Base-by-base conservation (phyloP, 768 basidiomycete species). In the Hypsizygus marmoreus region DNA sequence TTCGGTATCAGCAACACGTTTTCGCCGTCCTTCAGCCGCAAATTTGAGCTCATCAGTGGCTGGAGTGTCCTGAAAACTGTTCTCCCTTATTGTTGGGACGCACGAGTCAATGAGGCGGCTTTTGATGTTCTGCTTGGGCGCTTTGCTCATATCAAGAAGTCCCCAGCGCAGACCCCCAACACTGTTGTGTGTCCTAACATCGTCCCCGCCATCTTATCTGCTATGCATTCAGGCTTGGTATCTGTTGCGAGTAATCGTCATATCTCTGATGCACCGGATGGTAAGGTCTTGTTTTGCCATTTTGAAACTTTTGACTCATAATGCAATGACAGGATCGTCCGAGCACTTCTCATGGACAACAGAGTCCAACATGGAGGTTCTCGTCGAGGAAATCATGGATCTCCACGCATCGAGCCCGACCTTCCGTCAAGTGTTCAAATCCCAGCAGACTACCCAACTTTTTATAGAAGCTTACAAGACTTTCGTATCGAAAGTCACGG, bases 21-120 rank as follows among this genome's bases (percentile, higher is more conserved):
- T 22, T 82, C 82, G 0, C 59, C 75, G 8, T 77, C 82, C 2
- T 97, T 94, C 68, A 76, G 70, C 35, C 74, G 86, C 44, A 92
- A 89, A 55, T 92, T 95, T 54, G 93, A 95, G 61, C 69, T 88
- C 1, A 82, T 89, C 28, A 85, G 84, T 41, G 94, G 94, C 7
- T 95, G 92, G 87, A 82, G 74, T 35, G 73, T 87, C 2, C 61
- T 95, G 26, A 86, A 82, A 60, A 74, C 74, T 3, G 77, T 86
- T 20, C 57, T 95, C 14, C 88, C 91, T 0, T 55, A 62, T 16
- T 70, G 74, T 34, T 95, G 94, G 94, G 76, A 86, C 52, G 61
- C 67, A 6, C 71, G 63, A 13, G 82, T 94, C 11, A 85, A 91
- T 47, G 72, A 71, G 19, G 79, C 80, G 16, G 80, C 84, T 9